Evolutionary conservation across 2,329 filamentous ascomycete genomes (phyloP), one percentile per base, ranked within the genome.

Genomic region (Xylariales sp.): DNA sequence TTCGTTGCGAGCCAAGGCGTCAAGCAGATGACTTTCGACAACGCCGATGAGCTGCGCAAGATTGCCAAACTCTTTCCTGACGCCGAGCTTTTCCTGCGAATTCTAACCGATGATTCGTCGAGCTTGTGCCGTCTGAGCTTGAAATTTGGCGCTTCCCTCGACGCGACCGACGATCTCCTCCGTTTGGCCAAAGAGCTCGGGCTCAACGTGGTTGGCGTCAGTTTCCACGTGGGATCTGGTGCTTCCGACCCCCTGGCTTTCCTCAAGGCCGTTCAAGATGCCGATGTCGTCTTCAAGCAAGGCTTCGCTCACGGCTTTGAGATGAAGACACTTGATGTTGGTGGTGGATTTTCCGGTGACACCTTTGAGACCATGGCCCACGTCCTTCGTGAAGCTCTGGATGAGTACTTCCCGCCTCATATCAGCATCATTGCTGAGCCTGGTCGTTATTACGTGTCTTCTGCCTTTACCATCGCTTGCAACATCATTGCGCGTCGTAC

Each of bases 11-110:
- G 89, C 78, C 86, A 90, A 73, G 92, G 91, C 74, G 96, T 99
- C 79, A 95, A 92, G 84, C 93, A 97, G 86, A 98, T 99, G 95
- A 99, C 96, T 2, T 98, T 99, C 79, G 96, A 99, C 87, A 99
- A 99, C 76, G 89, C 92, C 79, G 96, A 99, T 80, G 96, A 99
- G 86, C 88, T 99, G 60, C 93, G 95, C 88, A 99, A 99, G 87
- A 95, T 97, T 81, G 96, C 97, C 81, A 92, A 93, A 81, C 88
- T 96, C 75, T 97, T 88, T 78, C 95, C 96, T 2, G 89, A 89
- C 55, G 96, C 96, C 34, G 93, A 97, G 83, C 89, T 99, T 49
- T 97, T 92, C 81, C 86, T 99, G 69, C 94, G 96, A 76, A 99
- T 99, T 82, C 86, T 94, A 78, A 99, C 96, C 68, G 96, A 99